Percentiles rank a stretch among this genome's conserved stretches.
Evolutionary conservation across 2,329 filamentous ascomycete species (phyloP).

Genomic region (Cercospora nicotianae): DNA sequence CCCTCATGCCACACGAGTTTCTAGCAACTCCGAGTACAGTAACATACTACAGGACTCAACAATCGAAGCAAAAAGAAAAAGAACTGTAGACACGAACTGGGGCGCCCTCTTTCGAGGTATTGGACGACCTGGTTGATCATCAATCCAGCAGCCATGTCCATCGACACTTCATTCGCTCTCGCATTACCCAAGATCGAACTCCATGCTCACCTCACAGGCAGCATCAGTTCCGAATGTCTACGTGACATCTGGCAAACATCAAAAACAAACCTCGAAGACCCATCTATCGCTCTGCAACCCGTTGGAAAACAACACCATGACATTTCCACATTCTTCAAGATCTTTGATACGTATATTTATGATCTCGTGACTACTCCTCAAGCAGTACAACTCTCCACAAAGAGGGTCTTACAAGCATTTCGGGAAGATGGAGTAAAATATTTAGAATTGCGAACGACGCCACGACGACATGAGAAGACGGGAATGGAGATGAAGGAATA

Average conservation of each 20-base stretch:
- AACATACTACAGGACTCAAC: neutral
- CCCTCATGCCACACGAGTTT: neutral
- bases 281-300: conserved; percentile 65
- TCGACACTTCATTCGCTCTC: conserved; percentile 34
- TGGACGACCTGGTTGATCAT: neutral
- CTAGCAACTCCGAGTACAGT: neutral
- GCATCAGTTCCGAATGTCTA: conserved; percentile 69
- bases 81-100: neutral
- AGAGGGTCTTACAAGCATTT: conserved; percentile 66
- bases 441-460: conserved; percentile 78
- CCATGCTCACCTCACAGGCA: conserved; percentile 78
- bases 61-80: neutral
- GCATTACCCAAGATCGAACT: conserved; percentile 57
- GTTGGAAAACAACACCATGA: conserved; percentile 46
- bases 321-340: conserved; percentile 66
- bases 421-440: conserved; percentile 71
- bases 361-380: conserved; percentile 64
- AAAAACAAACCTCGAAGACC: conserved; percentile 57
- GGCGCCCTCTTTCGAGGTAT: too few relatives aligned
- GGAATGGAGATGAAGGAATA: conserved; percentile 64
- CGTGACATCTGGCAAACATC: conserved; percentile 66
- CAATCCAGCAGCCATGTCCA: neutral
- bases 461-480: conserved; percentile 59
- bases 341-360: conserved; percentile 80
- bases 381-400: conserved; percentile 59